These are phyloP conservation scores for Ophiostoma australiae DNA, from an alignment of 2,329 filamentous ascomycete genomes.

Conservation along the genomic window DNA sequence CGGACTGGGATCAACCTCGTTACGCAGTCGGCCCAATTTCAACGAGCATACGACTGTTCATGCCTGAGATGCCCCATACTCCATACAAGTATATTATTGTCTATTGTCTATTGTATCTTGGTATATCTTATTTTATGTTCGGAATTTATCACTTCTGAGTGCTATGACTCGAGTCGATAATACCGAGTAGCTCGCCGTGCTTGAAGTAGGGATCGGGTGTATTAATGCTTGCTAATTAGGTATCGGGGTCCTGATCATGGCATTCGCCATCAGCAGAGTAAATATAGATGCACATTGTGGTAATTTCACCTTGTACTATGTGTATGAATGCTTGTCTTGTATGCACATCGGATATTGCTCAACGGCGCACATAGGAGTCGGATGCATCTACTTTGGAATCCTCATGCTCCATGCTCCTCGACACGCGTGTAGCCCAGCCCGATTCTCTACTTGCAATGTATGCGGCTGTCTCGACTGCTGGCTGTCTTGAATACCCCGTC, in stretches of 20 bases:
- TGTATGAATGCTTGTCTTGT: no score
- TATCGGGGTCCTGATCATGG: neutral
- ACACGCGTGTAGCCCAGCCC: no score
- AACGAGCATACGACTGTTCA: constrained; percentile 6
- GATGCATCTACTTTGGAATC: no score
- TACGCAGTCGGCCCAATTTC: neutral
- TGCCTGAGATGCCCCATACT: neutral
- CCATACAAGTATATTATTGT: neutral
- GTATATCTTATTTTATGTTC: no score
- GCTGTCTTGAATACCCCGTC: neutral
- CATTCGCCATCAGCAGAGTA: neutral
- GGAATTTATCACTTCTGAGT: neutral
- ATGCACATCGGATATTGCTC: no score
- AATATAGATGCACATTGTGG: neutral
- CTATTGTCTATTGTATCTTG: neutral
- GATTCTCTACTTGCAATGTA: neutral
- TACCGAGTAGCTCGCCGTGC: neutral
- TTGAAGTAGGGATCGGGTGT: neutral
- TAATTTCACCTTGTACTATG: no score
- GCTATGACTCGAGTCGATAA: neutral
- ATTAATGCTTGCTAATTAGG: neutral
- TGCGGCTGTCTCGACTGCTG: neutral
- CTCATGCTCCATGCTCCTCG: neutral
- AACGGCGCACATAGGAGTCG: no score
- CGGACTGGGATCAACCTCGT: constrained; percentile 1